Evolutionary conservation across 176 grass and related monocot species (phyloP).

Genomic region (Dactylis glomerata): DNA sequence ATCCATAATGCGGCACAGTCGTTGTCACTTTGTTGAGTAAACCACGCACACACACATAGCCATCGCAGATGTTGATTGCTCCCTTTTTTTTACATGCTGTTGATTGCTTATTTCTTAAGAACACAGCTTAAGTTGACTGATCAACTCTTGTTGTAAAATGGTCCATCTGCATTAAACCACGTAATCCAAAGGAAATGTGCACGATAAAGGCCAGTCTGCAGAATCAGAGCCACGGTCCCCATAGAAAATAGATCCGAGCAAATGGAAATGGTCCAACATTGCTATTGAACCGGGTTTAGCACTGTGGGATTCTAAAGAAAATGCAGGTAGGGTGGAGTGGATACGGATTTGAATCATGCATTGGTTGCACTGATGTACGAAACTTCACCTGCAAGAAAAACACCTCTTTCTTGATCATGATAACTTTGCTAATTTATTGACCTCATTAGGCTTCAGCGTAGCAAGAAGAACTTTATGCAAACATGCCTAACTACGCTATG

Average conservation of each 20-base stretch:
- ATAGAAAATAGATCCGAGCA: not conserved
- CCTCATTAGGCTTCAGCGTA: not conserved
- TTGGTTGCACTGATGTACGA: not conserved
- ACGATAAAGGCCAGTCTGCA: not conserved
- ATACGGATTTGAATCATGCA: too few relatives aligned
- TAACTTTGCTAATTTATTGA: conserved; percentile 26
- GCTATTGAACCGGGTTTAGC: not conserved
- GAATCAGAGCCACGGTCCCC: not conserved
- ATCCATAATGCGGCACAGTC: conserved; percentile 16
- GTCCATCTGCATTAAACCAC: not conserved
- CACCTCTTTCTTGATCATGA: not conserved
- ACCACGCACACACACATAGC: not conserved
- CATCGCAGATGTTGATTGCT: conserved; percentile 20
- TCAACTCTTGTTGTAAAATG: not conserved
- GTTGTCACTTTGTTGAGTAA: conserved; percentile 22
- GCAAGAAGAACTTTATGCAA: not conserved
- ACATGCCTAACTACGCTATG: conserved; percentile 11
- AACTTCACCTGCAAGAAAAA: not conserved
- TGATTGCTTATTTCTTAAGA: conserved; percentile 24
- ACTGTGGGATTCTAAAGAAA: not conserved
- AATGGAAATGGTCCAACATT: not conserved
- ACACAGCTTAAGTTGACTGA: not conserved
- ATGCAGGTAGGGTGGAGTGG: not conserved
- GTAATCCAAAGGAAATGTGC: not conserved
- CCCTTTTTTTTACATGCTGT: not conserved